Conservation (phyloP, 305 asterid species). For the Lippia alba region DNA sequence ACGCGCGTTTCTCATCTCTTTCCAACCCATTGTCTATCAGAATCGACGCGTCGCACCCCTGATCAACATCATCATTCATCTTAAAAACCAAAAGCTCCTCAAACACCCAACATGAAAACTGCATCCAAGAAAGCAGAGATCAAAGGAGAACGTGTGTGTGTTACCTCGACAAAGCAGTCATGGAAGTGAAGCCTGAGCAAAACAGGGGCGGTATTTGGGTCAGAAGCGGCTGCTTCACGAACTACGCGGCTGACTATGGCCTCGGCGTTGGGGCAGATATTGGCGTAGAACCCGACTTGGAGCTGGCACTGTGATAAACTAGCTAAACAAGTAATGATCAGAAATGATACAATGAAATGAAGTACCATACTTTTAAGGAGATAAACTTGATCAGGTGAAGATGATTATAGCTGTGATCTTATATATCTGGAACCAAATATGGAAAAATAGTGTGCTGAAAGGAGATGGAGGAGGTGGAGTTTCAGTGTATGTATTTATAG, state of each 20-base stretch:
- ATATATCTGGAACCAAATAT: neutral
- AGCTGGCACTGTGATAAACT: constrained; percentile 50
- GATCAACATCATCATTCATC: neutral
- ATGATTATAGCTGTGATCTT: constrained; percentile 6
- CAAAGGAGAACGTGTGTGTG: neutral
- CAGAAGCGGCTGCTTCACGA: constrained; percentile 43
- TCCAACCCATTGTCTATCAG: constrained; percentile 45
- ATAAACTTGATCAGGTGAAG: neutral
- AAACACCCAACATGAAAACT: no score
- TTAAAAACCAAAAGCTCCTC: no score
- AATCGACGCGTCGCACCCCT: constrained; percentile 80
- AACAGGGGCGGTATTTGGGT: constrained; percentile 40
- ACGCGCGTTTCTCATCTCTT: constrained; percentile 50
- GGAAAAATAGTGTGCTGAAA: neutral
- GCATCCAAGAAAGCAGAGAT: neutral
- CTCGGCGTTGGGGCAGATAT: constrained; percentile 59
- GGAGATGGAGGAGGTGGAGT: neutral
- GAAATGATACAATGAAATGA: neutral
- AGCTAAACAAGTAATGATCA: constrained; percentile 30
- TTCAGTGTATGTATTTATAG: neutral
- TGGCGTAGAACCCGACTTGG: constrained; percentile 52
- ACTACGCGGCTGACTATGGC: constrained; percentile 47
- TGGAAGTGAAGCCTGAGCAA: constrained; percentile 78
- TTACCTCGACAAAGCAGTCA: constrained; percentile 67
- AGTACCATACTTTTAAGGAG: neutral